Evolutionary conservation across 148 eudicot genomes (phyloP).

Genomic region (Spergularia marina): DNA sequence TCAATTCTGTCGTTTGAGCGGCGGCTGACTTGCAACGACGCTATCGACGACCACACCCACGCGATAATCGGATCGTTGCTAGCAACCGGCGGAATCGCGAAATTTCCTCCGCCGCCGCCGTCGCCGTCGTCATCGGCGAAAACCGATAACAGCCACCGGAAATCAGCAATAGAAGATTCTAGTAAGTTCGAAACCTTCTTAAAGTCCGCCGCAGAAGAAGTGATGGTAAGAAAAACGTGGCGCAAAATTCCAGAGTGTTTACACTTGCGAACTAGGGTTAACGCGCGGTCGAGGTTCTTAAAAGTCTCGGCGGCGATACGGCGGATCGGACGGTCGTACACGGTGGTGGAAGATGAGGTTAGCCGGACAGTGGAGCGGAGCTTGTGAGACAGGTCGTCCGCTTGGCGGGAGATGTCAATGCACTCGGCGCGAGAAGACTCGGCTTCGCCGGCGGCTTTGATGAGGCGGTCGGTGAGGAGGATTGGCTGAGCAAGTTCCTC

Average conservation of each 20-base stretch:
- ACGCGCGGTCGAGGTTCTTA: constrained; percentile 52
- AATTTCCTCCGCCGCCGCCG: constrained; percentile 34
- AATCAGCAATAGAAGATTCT: constrained; percentile 57
- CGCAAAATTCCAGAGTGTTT: constrained; percentile 48
- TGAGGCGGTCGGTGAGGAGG: constrained; percentile 51
- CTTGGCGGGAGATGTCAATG: constrained; percentile 48
- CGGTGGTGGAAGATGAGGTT: constrained; percentile 30
- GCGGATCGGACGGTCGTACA: constrained; percentile 77
- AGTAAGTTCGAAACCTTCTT: constrained; percentile 50
- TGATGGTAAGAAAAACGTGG: constrained; percentile 52
- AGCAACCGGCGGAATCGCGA: constrained; percentile 63
- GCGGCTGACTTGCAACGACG: constrained; percentile 55
- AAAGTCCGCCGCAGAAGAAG: constrained; percentile 63
- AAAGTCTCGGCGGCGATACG: constrained; percentile 51
- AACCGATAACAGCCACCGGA: constrained; percentile 57
- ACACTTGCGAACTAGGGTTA: constrained; percentile 59
- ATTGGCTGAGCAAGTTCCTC: constrained; percentile 56
- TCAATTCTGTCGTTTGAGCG: constrained; percentile 46
- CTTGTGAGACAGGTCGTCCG: constrained; percentile 52
- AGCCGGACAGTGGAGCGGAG: constrained; percentile 57
- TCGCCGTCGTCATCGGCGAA: constrained; percentile 30
- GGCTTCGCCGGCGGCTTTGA: constrained; percentile 57
- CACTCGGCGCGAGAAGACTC: constrained; percentile 60
- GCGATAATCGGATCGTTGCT: constrained; percentile 65
- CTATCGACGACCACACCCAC: constrained; percentile 72